A percentile compares a stretch with the other conserved stretches of the same genome.
Evolutionary conservation across 805 yeast genomes (phyloP).

Genomic region (Maudiozyma saulgeensis): DNA sequence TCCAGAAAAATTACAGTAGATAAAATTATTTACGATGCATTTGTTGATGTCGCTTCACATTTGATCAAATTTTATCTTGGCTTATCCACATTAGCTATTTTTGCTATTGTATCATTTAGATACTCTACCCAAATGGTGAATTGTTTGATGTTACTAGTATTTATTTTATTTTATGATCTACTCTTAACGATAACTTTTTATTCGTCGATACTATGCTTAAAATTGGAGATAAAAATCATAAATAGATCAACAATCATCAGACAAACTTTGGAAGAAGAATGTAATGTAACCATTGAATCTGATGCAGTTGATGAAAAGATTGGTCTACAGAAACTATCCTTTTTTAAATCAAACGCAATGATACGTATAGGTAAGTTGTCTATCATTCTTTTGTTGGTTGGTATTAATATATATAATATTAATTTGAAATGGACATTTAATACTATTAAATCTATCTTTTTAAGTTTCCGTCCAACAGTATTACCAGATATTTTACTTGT

Average conservation of each 20-base stretch:
- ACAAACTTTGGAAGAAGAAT: slow-evolving; percentile 85
- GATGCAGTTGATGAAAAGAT: slow-evolving; percentile 20
- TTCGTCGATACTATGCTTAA: slow-evolving; percentile 73
- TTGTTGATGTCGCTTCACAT: slow-evolving; percentile 28
- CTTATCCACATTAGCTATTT: slow-evolving; percentile 56
- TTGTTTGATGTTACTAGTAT: slow-evolving; percentile 66
- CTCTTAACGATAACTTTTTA: slow-evolving; percentile 70
- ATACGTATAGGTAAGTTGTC: slow-evolving; percentile 46
- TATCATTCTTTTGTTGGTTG: slow-evolving; percentile 48
- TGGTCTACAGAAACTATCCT: slow-evolving; percentile 13
- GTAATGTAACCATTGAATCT: slow-evolving; percentile 64
- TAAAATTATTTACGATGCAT: slow-evolving; percentile 27
- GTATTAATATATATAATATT: slow-evolving; percentile 55
- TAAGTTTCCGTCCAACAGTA: slow-evolving; percentile 9
- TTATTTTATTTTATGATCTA: slow-evolving; percentile 62
- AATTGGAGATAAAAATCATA: slow-evolving; percentile 79
- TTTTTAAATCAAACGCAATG: slow-evolving; percentile 30
- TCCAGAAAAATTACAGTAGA: slow-evolving; percentile 25
- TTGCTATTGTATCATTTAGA: slow-evolving; percentile 50
- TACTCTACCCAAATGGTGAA: slow-evolving; percentile 64
- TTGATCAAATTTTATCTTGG: slow-evolving; percentile 62
- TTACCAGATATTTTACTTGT: slow-evolving; percentile 28
- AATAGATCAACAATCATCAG: slow-evolving; percentile 70
- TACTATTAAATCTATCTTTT: not conserved
- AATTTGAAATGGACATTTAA: slow-evolving; percentile 54